A percentile compares a stretch with the other conserved stretches of the same genome.
Conservation (phyloP, 352 stramenopile genomes). For the Blastocystis sp. region DNA sequence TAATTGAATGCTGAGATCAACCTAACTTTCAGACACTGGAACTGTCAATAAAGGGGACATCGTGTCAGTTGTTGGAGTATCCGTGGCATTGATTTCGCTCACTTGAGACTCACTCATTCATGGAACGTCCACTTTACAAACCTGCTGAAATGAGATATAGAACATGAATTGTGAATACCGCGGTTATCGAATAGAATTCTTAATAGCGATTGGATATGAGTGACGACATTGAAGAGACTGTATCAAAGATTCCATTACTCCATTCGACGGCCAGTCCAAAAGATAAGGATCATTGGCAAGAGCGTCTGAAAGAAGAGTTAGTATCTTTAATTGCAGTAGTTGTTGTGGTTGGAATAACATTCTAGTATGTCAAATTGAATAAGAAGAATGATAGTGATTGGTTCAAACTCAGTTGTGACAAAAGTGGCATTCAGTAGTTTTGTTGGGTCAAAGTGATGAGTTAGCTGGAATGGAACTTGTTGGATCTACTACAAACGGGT, state of each 20-base stretch:
- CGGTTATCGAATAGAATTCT: neutral
- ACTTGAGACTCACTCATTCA: neutral
- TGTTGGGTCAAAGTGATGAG: constrained; percentile 66
- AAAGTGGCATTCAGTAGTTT: constrained; percentile 65
- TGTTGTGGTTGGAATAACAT: neutral
- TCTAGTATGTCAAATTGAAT: constrained; percentile 74
- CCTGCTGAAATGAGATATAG: no score
- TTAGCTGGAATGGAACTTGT: constrained; percentile 77
- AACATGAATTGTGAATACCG: neutral
- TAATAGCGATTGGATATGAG: neutral
- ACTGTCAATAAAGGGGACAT: neutral
- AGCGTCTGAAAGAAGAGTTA: constrained; percentile 79
- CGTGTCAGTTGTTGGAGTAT: neutral
- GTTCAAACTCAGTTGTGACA: constrained; percentile 76
- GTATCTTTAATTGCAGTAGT: constrained; percentile 75
- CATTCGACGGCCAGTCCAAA: constrained; percentile 72
- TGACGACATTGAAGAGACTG: neutral
- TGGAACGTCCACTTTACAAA: no score
- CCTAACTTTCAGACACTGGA: neutral
- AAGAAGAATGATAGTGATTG: constrained; percentile 80
- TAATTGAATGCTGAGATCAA: neutral
- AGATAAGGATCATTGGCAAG: constrained; percentile 74
- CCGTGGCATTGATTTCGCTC: neutral
- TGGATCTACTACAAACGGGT: constrained; percentile 79
- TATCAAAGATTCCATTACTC: constrained; percentile 63